Evolutionary conservation across 2,329 filamentous ascomycete species (phyloP), one percentile per base, ranked within the genome.

Genomic region (Laburnicola sp.): DNA sequence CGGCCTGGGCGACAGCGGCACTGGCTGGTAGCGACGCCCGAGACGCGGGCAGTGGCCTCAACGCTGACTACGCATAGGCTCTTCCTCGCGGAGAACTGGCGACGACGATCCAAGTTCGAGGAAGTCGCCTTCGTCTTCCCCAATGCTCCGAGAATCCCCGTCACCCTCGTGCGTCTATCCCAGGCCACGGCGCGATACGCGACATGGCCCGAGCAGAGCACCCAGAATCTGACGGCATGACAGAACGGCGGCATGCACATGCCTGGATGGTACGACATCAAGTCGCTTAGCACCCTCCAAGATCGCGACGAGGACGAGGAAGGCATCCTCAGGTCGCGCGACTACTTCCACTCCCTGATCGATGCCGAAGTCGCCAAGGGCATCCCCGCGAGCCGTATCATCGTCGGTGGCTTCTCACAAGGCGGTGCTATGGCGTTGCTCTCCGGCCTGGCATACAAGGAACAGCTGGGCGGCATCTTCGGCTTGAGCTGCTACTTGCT

Each of bases 121-220:
- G 88, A 97, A 75, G 89, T 96, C 71, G 88, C 93, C 69, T 97
- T 97, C 74, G 84, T 99, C 68, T 87, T 99, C 73, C 94, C 94
- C 11, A 89, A 96, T 76, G 94, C 94, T 26, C 91, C 93, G 4
- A 76, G 75, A 32, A 94, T 96, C 47, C 91, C 91, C 28, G 90
- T 97, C 69, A 92, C 91, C n/a, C 79, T 86, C 64, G 87, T 91
- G 75, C 66, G 82, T 76, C 27, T 9, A 16, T 16, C 21, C 34
- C 8, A 31, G 22, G 34, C n/a, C 23, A 16, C 16, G 16, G 16
- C 16, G 16, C 16, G 16, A 16, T 16, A 16, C 16, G 16, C 16
- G 16, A 16, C 16, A 16, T 16, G 16, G 16, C 16, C 16, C 16
- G 16, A 16, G 16, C 16, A 16, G 16, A 16, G 16, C 16, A 16